phyloP scores from a whole-genome alignment of 2,329 filamentous ascomycete species.

The Didymella sp. region DNA sequence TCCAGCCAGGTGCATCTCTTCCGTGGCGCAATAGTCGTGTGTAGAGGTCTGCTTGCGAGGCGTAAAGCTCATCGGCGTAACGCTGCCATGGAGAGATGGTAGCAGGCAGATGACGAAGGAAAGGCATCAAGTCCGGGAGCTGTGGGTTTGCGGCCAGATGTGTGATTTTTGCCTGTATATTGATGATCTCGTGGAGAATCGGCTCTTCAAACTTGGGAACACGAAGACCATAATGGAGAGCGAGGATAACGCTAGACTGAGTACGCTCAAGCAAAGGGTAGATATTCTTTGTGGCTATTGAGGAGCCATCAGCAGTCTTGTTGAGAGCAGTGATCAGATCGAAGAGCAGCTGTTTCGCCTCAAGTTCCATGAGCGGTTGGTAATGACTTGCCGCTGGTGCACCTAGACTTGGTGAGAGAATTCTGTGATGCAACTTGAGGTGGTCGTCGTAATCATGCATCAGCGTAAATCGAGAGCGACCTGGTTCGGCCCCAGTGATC shows the following conservation, averaged over 20 bases:
- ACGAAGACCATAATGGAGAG: not conserved
- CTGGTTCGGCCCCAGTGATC: not conserved
- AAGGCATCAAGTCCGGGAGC: not conserved
- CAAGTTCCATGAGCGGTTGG: not conserved
- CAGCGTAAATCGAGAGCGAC: not conserved
- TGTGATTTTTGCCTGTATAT: not conserved
- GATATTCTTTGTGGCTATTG: not conserved
- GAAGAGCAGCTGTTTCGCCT: not conserved
- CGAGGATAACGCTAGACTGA: not conserved
- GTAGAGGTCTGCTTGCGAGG: not conserved
- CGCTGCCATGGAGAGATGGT: not conserved
- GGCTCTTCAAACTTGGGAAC: not conserved
- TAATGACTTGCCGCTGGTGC: not conserved
- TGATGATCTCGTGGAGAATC: not conserved
- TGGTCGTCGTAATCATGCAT: conserved; percentile 1
- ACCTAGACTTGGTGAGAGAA: not conserved
- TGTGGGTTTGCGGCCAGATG: not conserved
- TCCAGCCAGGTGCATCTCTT: not conserved
- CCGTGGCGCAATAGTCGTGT: not conserved
- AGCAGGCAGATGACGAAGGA: not conserved
- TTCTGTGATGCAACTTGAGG: not conserved
- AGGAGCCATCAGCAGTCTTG: not conserved
- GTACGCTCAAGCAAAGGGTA: not conserved
- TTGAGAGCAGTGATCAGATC: not conserved
- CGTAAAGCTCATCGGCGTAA: not conserved